Base-by-base conservation (phyloP, 805 yeast genomes). In the Kurtzmaniella cleridarum region DNA sequence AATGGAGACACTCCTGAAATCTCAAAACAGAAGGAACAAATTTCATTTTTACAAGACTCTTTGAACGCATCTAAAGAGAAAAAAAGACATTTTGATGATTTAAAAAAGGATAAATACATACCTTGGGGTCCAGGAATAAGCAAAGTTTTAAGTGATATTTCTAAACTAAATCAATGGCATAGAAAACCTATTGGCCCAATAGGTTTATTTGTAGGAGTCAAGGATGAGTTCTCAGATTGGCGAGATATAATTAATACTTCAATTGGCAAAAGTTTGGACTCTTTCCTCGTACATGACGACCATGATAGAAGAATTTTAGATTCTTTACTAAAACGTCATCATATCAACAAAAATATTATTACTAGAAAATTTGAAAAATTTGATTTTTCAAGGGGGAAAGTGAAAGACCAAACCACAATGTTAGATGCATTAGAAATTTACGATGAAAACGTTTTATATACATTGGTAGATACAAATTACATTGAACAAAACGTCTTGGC, bases 111-210 rank as follows among this genome's bases (percentile, higher is more conserved):
- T 43, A 57, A 69, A 55, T 60, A 64, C 32, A 66, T 70, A 10
- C 75, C 80, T 1, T 82, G 78, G 67, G 83, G 81, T 6, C 34
- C 34, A 12, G 60, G 63, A 5, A 71, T 79, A 53, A 59, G 58
- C 7, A 35, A 41, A 2, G 52, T 81, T 5, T 48, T 80, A 17
- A 46, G 52, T 3, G 74, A 64, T 4, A 72, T 81, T 5, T 46
- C 59, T 20, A 48, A 54, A 2, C 41, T 47, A 15, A 34, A 40
- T 5, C 38, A 42, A 6, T 68, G 71, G 69, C 69, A 68, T 13
- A 49, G 57, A 2, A 52, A 51, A 27, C 95, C 95, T 0, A 57
- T 82, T 13, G 98, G 98, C 0, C 98, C 98, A 0, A 45, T 91
- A 2, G 96, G 96, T 1, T 47, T 68, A 3, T 62, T 63, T 42